These are phyloP conservation scores for Tuber umbilicatum DNA, from an alignment of 495 filamentous ascomycete genomes.

Conservation along the genomic window DNA sequence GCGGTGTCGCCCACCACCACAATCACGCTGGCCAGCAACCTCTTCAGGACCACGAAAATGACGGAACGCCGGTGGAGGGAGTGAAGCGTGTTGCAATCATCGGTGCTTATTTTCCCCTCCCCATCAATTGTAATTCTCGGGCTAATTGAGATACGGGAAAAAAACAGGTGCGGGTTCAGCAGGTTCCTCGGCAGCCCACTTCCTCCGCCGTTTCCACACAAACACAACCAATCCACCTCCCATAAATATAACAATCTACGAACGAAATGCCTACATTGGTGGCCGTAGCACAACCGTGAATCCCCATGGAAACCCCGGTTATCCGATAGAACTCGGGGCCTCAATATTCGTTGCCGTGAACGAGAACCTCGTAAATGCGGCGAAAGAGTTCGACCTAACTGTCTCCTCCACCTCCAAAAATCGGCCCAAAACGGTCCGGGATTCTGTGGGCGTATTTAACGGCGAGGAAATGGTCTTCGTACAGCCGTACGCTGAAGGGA, in stretches of 20 bases:
- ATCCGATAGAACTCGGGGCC: slow-evolving; percentile 80
- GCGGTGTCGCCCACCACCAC: slow-evolving; percentile 7
- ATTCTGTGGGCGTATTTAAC: slow-evolving; percentile 58
- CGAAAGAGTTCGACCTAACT: slow-evolving; percentile 62
- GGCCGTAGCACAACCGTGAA: slow-evolving; percentile 86
- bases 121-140: neutral
- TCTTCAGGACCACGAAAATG: neutral
- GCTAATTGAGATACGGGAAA: neutral
- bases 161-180: slow-evolving; percentile 76
- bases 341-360: slow-evolving; percentile 90
- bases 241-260: slow-evolving; percentile 80
- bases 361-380: slow-evolving; percentile 67
- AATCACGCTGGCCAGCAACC: slow-evolving; percentile 21
- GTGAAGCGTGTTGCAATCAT: slow-evolving; percentile 38
- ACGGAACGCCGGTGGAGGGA: neutral
- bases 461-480: slow-evolving; percentile 68
- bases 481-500: slow-evolving; percentile 39
- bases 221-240: slow-evolving; percentile 46
- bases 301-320: slow-evolving; percentile 60
- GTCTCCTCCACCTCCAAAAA: slow-evolving; percentile 40
- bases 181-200: slow-evolving; percentile 80
- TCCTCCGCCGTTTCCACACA: slow-evolving; percentile 63
- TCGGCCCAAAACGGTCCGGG: slow-evolving; percentile 40
- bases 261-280: slow-evolving; percentile 70
- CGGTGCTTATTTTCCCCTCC: slow-evolving; percentile 15